Evolutionary conservation across 2,329 filamentous ascomycete genomes (phyloP).

Genomic region (Alternaria burnsii): DNA sequence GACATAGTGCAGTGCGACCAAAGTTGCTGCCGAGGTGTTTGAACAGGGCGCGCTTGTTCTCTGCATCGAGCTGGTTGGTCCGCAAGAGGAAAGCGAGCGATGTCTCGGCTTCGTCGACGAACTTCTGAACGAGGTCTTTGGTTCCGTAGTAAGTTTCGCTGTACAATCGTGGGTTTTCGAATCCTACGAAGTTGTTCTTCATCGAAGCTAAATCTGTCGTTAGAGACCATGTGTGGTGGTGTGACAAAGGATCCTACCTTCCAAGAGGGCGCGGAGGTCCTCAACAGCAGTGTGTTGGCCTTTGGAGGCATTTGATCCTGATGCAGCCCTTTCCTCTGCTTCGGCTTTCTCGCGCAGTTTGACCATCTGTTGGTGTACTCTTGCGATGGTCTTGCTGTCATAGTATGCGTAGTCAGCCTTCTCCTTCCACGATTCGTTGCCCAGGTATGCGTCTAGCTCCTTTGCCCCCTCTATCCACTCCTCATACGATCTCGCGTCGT

Average conservation of each 20-base stretch:
- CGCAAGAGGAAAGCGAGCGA: slow-evolving; percentile 73
- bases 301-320: slow-evolving; percentile 31
- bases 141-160: slow-evolving; percentile 98
- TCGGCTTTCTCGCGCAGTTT: slow-evolving; percentile 65
- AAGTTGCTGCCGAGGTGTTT: slow-evolving; percentile 91
- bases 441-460: slow-evolving; percentile 80
- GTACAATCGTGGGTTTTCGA: slow-evolving; percentile 94
- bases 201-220: slow-evolving; percentile 69
- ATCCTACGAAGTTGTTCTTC: slow-evolving; percentile 96
- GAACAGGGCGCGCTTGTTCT: slow-evolving; percentile 83
- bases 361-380: slow-evolving; percentile 78
- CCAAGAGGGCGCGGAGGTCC: slow-evolving; percentile 78
- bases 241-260: slow-evolving; percentile 50
- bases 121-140: slow-evolving; percentile 91
- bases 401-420: slow-evolving; percentile 80
- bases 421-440: slow-evolving; percentile 81
- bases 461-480: slow-evolving; percentile 86
- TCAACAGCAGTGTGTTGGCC: slow-evolving; percentile 66
- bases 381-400: slow-evolving; percentile 81
- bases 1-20: slow-evolving; percentile 88
- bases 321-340: slow-evolving; percentile 61
- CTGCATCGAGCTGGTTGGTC: slow-evolving; percentile 71
- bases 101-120: slow-evolving; percentile 82
- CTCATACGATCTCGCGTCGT: slow-evolving; percentile 75
- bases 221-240: not conserved